These are phyloP conservation scores for Botrytis medusae DNA, from an alignment of 2,329 filamentous ascomycete genomes.

Conservation along the genomic window DNA sequence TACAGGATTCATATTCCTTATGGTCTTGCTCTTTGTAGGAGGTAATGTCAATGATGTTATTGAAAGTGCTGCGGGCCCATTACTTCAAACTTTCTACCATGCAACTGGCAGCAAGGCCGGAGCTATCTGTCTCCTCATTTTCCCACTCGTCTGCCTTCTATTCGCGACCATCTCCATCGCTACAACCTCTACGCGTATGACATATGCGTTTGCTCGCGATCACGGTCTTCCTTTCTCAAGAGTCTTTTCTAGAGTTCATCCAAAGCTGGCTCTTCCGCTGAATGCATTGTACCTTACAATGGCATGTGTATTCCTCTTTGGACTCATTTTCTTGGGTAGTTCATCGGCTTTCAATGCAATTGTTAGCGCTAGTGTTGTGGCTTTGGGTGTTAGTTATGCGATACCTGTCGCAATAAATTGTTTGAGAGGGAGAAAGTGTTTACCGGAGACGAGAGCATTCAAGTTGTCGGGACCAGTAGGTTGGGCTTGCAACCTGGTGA, in stretches of 20 bases:
- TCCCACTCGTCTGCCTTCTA: conserved; percentile 61
- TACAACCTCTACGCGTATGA: conserved; percentile 49
- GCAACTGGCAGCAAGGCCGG: conserved; percentile 45
- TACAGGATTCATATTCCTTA: conserved; percentile 40
- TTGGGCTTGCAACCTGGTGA: conserved; percentile 56
- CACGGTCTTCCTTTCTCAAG: conserved; percentile 62
- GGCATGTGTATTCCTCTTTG: conserved; percentile 63
- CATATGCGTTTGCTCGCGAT: conserved; percentile 65
- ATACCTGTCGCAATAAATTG: conserved; percentile 72
- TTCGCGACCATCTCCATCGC: conserved; percentile 63
- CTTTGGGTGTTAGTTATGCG: conserved; percentile 69
- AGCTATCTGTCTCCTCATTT: conserved; percentile 42
- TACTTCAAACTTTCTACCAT: conserved; percentile 52
- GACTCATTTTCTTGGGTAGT: conserved; percentile 65
- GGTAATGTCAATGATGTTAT: conserved; percentile 45
- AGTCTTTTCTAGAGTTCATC: conserved; percentile 62
- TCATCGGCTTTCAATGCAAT: conserved; percentile 70
- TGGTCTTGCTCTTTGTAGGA: conserved; percentile 40
- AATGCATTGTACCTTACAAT: conserved; percentile 64
- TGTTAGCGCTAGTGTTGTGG: conserved; percentile 67
- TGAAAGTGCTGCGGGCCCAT: conserved; percentile 46
- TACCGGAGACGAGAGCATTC: conserved; percentile 59
- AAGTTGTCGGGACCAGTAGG: conserved; percentile 53
- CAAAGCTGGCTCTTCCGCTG: conserved; percentile 60
- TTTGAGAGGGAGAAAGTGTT: conserved; percentile 62